Base-by-base conservation (phyloP, 2,329 filamentous ascomycete species). In the Celoporthe dispersa region DNA sequence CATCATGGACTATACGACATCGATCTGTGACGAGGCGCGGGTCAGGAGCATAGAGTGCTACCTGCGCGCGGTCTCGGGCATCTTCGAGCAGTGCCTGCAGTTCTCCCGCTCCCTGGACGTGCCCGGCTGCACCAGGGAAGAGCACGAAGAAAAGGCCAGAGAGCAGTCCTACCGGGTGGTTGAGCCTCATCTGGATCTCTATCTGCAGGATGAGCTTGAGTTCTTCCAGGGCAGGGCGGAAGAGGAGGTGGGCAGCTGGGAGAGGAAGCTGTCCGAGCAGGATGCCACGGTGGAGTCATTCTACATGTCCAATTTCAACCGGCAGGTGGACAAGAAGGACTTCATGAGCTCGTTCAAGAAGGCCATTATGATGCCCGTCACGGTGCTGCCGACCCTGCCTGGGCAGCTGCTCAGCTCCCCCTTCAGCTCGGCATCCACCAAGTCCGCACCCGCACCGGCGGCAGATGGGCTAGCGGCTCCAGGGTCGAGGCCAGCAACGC, bases 281-380 rank as follows among this genome's bases (percentile, higher is more conserved):
- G 94, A 97, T 74, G 94, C 93, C 22, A 92, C 91, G 2, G 91
- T 93, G 0, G 96, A 99, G 81, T 96, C 93, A 0, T 97, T 97
- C 78, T 96, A 94, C 82, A 98, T 98, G 95, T 92, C 92, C 33
- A 98, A 94, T 78, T 90, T 98, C 77, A 98, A 95, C 78, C 88
- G 96, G 35, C 94, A 97, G 78, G 96, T 94, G 0, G 96, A 97
- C 73, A 99, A 99, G 82, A 93, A 94, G 74, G 96, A 99, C 78
- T 99, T 99, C 76, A 79, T 99, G 72, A 96, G 91, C 61, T 97
- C 94, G 0, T 99, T 99, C 85, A 98, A 94, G 78, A 98, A 98
- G 80, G 96, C 99, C 11, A 93, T 99, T 73, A 98, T 99, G 94
- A 97, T 97, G 90, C 96, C 96, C 2, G 95, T 99, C 64, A 97